A percentile compares a stretch with the other conserved stretches of the same genome.
Evolutionary conservation across 140 eudicot species (phyloP).

Genomic region (Bidens hawaiensis): DNA sequence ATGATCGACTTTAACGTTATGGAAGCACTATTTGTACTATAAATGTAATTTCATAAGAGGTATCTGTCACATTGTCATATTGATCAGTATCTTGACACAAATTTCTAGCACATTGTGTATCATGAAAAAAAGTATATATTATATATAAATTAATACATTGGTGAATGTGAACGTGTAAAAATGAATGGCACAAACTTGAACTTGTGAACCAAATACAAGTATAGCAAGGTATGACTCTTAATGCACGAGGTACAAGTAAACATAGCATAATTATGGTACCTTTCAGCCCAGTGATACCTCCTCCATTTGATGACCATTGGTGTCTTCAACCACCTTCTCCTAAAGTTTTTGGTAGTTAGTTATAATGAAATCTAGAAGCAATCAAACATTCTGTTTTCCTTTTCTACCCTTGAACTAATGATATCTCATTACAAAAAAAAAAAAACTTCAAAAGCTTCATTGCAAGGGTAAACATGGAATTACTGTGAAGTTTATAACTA

Average conservation of each 20-base stretch:
- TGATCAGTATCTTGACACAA: not conserved
- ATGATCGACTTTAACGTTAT: no score
- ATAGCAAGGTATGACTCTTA: constrained; percentile 1
- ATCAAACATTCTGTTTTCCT: not conserved
- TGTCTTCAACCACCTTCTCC: constrained; percentile 44
- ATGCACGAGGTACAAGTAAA: constrained; percentile 9
- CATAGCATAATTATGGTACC: constrained; percentile 4
- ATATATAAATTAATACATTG: not conserved
- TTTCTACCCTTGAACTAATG: not conserved
- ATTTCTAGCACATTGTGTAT: not conserved
- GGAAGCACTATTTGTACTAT: no score
- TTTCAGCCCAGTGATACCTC: constrained; percentile 28
- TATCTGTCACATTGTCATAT: not conserved
- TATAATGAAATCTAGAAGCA: not conserved
- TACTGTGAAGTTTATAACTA: not conserved
- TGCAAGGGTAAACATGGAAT: not conserved
- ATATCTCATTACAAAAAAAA: not conserved
- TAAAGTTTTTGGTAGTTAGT: constrained; percentile 10
- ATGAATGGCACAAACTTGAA: not conserved
- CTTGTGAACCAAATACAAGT: not conserved
- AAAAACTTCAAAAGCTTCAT: not conserved
- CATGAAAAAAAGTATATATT: not conserved
- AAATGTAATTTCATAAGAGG: not conserved
- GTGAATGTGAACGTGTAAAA: not conserved
- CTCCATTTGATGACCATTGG: constrained; percentile 44